Evolutionary conservation across 805 yeast genomes (phyloP), one percentile per base, ranked within the genome.

Genomic region (Torulaspora delbrueckii): DNA sequence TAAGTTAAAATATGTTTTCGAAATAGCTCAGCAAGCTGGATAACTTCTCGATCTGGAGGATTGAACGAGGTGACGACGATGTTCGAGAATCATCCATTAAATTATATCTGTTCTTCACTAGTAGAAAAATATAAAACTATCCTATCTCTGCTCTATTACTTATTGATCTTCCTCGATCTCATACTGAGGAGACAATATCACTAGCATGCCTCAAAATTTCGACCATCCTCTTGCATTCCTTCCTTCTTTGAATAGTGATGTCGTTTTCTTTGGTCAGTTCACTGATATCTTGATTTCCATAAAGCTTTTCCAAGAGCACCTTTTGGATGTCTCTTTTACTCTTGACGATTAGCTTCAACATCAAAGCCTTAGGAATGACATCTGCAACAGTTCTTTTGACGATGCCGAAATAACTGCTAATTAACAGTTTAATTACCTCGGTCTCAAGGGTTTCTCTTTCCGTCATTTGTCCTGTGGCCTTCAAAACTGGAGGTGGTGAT

Each of bases 381-480:
- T 93, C 99, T 16, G 95, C 84, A 57, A 93, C 84, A 1, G 97
- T 87, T 64, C 96, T 81, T 71, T 90, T 88, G 40, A 93, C 96
- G 64, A 93, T 93, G 61, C 80, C 80, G 72, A 84, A 93, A 69
- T 93, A 93, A 23, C 96, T 87, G 42, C 83, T 78, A 54, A 93
- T 91, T 63, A 93, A 76, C 49, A 93, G 76, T 72, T 93, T 93
- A 63, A 93, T 93, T 31, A 93, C 97, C 63, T 93, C 99, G 1
- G 98, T 91, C 68, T 93, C 99, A 79, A 86, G 84, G 19, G 91
- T 81, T 71, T 93, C 99, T 56, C 97, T 82, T 66, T 93, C 99
- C 13, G 95, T 82, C 86, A 93, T 71, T 45, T 72, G 73, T 40
- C 97, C 96, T 16, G 91, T 81, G 7, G 98, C 98, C 66, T 90